Conservation (phyloP, 1,284 basidiomycete genomes). For the Ganoderma sp. region DNA sequence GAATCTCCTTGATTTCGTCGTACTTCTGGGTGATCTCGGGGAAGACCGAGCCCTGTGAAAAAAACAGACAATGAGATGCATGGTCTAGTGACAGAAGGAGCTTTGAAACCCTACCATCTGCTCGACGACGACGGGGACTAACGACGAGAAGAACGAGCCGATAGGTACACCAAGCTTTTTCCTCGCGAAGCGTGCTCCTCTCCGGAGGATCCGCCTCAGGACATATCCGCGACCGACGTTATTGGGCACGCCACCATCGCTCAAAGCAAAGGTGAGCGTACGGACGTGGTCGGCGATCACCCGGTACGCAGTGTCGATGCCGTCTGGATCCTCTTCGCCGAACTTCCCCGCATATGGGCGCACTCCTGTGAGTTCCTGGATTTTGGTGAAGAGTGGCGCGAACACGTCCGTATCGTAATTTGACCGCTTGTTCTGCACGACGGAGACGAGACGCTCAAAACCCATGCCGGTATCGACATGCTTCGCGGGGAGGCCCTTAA, state of each 20-base stretch:
- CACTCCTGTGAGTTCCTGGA: slow-evolving; percentile 90
- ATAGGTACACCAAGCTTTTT: slow-evolving; percentile 96
- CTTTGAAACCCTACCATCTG: slow-evolving; percentile 68
- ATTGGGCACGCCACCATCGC: slow-evolving; percentile 95
- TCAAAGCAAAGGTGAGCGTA: slow-evolving; percentile 94
- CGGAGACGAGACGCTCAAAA: slow-evolving; percentile 96
- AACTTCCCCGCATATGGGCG: slow-evolving; percentile 90
- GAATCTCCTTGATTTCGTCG: slow-evolving; percentile 91
- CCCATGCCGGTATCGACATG: slow-evolving; percentile 99
- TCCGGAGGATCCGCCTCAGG: slow-evolving; percentile 87
- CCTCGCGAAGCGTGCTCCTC: slow-evolving; percentile 93
- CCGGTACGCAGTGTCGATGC: slow-evolving; percentile 97
- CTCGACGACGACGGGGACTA: slow-evolving; percentile 89
- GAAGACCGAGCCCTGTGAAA: slow-evolving; percentile 81
- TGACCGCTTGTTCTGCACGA: slow-evolving; percentile 88
- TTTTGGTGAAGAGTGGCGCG: slow-evolving; percentile 85
- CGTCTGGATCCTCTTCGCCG: slow-evolving; percentile 91
- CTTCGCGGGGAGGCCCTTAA: slow-evolving; percentile 86
- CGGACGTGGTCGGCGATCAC: slow-evolving; percentile 97
- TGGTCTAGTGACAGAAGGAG: background rate
- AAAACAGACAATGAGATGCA: background rate
- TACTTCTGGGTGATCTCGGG: slow-evolving; percentile 90
- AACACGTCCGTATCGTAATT: slow-evolving; percentile 99
- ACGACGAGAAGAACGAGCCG: slow-evolving; percentile 93
- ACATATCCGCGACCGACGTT: slow-evolving; percentile 98